Conservation (phyloP, 139 green algal species). For the Auxenochlorella protothecoides region DNA sequence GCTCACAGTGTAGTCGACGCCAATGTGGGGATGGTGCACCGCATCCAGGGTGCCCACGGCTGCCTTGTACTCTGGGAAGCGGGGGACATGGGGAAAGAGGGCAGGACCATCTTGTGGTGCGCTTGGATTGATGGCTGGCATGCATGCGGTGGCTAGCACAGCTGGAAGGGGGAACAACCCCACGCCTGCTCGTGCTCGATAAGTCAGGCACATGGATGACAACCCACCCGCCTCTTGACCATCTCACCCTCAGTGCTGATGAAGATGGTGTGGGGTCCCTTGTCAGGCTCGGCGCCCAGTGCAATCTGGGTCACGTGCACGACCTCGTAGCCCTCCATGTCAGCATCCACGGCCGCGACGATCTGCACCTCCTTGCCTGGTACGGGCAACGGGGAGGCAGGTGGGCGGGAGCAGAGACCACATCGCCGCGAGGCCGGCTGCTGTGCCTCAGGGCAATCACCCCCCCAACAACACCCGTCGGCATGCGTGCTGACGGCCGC, state of each 20-base stretch:
- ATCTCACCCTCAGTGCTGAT: slow-evolving; percentile 10
- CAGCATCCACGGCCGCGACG: slow-evolving; percentile 11
- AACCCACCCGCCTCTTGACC: no score
- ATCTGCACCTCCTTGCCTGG: slow-evolving; percentile 5
- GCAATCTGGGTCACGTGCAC: slow-evolving; percentile 26
- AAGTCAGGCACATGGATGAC: no score
- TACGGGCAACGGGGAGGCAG: neutral
- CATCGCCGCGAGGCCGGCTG: no score
- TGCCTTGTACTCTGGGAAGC: slow-evolving; percentile 2
- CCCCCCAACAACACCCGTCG: no score
- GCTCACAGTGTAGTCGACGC: slow-evolving; percentile 15
- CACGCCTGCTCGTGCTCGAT: no score
- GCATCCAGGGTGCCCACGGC: slow-evolving; percentile 24
- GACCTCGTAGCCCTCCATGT: slow-evolving; percentile 6
- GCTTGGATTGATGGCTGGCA: no score
- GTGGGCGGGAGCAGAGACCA: neutral
- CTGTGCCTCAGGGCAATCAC: no score
- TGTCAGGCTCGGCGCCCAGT: slow-evolving; percentile 8
- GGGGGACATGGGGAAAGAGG: no score
- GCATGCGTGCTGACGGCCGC: no score
- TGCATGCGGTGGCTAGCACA: no score
- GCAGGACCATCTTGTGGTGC: no score
- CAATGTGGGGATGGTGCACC: slow-evolving; percentile 12
- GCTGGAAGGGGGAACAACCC: no score
- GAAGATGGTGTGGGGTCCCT: slow-evolving; percentile 21